These are phyloP conservation scores for Solanum habrochaites DNA, from an alignment of 257 asterid genomes.

Conservation along the genomic window DNA sequence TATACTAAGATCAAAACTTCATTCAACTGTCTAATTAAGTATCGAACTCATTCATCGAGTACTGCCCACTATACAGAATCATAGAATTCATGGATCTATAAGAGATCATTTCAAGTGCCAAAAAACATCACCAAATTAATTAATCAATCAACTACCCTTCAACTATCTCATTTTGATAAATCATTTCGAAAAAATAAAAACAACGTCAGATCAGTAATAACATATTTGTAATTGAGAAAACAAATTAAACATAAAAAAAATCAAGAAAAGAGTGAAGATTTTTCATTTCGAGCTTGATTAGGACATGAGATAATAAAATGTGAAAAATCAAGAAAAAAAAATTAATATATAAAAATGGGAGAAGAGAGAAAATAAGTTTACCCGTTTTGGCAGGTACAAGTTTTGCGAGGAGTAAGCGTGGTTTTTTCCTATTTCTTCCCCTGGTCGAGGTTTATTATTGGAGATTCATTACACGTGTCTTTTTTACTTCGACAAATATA, in stretches of 20 bases:
- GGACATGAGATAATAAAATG: background rate
- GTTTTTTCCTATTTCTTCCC: constrained; percentile 69
- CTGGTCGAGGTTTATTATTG: constrained; percentile 22
- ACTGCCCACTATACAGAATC: background rate
- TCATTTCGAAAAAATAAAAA: background rate
- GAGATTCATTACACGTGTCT: constrained; percentile 76
- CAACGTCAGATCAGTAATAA: background rate
- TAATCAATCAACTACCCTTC: background rate
- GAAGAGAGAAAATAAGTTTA: background rate
- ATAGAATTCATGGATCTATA: background rate
- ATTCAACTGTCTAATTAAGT: background rate
- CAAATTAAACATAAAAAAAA: background rate
- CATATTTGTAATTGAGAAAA: background rate
- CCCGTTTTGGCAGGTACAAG: constrained; percentile 16
- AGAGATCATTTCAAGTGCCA: background rate
- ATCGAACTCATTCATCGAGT: background rate
- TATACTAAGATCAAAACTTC: background rate
- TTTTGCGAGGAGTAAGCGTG: constrained; percentile 24
- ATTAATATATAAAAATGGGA: background rate
- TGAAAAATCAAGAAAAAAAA: background rate
- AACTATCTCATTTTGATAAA: background rate
- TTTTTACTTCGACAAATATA: background rate
- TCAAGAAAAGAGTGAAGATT: background rate
- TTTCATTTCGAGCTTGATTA: background rate
- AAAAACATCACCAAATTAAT: background rate